phyloP scores from a whole-genome alignment of 441 rosid species.

The Daphne laureola region DNA sequence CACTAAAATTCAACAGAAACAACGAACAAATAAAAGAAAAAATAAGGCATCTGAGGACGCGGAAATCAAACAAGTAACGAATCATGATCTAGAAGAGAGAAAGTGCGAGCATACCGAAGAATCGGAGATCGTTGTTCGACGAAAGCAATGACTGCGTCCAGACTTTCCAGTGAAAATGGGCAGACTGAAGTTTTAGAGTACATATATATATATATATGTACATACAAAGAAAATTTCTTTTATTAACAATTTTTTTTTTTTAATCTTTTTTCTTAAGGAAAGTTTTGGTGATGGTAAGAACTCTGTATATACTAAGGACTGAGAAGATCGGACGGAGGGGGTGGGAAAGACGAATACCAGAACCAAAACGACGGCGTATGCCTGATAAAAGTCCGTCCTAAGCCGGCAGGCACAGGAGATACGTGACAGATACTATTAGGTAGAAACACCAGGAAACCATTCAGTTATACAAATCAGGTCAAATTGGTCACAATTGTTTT shows the following conservation, averaged over 20 bases:
- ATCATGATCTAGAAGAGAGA: conserved; percentile 1
- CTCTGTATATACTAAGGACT: no score
- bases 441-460: no score
- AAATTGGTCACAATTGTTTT: no score
- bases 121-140: conserved; percentile 8
- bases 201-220: neutral
- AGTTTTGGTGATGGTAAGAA: no score
- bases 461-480: no score
- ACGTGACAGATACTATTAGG: conserved; percentile 1
- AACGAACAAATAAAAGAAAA: neutral
- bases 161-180: conserved; percentile 13
- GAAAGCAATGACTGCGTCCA: conserved; percentile 9
- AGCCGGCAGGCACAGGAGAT: conserved; percentile 32
- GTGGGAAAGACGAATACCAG: neutral
- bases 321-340: no score
- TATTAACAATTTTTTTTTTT: neutral
- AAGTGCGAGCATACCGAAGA: conserved; percentile 2
- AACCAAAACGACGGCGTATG: conserved; percentile 18
- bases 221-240: no score
- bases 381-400: conserved; percentile 16
- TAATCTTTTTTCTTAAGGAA: neutral
- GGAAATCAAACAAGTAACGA: neutral
- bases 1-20: neutral
- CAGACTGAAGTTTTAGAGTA: conserved; percentile 4
- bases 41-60: neutral